Evolutionary conservation across 2,329 filamentous ascomycete genomes (phyloP).

Genomic region (Acephala macrosclerotiorum): DNA sequence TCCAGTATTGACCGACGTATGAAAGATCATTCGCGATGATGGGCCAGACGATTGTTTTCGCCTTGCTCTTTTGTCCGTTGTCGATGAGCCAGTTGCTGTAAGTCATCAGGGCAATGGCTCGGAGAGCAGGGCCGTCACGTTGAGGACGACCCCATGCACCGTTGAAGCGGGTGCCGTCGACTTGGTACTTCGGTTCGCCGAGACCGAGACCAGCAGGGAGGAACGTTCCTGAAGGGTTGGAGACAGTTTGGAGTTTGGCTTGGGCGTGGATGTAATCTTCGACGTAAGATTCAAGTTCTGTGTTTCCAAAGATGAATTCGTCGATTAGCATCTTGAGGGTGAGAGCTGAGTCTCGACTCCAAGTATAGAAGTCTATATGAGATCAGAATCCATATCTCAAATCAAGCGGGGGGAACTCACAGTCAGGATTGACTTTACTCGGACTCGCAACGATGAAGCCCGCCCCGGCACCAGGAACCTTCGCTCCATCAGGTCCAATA

Average conservation of each 20-base stretch:
- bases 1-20: constrained; percentile 79
- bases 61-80: constrained; percentile 58
- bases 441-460: constrained; percentile 64
- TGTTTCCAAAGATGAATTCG: constrained; percentile 63
- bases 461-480: constrained; percentile 53
- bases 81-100: constrained; percentile 77
- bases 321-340: constrained; percentile 75
- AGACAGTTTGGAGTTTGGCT: constrained; percentile 61
- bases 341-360: constrained; percentile 79
- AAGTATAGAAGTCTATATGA: constrained; percentile 74
- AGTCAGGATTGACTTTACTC: constrained; percentile 59
- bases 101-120: constrained; percentile 74
- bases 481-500: constrained; percentile 58
- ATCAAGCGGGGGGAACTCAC: no score
- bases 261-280: constrained; percentile 74
- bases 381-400: constrained; percentile 20
- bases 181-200: constrained; percentile 77
- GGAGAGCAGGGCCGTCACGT: constrained; percentile 78
- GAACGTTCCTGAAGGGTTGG: constrained; percentile 58
- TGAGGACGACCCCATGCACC: constrained; percentile 71
- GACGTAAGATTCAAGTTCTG: constrained; percentile 56
- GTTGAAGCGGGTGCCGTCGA: constrained; percentile 68
- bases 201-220: constrained; percentile 57
- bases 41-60: constrained; percentile 69
- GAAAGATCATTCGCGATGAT: constrained; percentile 77